These are phyloP conservation scores for Nepenthes gracilis DNA, from an alignment of 148 eudicot species.

Conservation along the genomic window DNA sequence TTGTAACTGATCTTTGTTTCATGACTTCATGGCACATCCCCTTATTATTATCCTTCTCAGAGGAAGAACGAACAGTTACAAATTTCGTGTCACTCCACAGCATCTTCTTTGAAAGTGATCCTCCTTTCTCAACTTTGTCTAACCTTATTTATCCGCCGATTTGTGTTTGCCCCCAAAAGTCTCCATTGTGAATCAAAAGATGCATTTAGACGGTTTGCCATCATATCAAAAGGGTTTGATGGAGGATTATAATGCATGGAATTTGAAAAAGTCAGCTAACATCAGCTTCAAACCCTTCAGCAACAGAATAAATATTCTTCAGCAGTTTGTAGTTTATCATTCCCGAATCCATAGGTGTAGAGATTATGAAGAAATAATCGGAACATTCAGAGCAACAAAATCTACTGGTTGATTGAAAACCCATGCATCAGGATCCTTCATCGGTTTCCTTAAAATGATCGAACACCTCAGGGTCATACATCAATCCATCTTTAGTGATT, in stretches of 20 bases:
- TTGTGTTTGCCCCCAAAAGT: slow-evolving; percentile 28
- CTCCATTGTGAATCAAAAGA: slow-evolving; percentile 44
- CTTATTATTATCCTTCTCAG: too few species aligned
- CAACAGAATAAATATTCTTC: slow-evolving; percentile 21
- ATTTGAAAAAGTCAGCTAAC: slow-evolving; percentile 73
- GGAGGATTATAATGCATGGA: slow-evolving; percentile 81
- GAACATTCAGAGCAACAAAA: slow-evolving; percentile 38
- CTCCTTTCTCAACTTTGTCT: background rate
- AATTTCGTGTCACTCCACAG: too few species aligned
- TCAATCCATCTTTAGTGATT: slow-evolving; percentile 37
- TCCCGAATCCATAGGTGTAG: slow-evolving; percentile 89
- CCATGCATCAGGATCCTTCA: slow-evolving; percentile 23
- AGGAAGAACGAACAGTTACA: too few species aligned
- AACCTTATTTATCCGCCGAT: slow-evolving; percentile 6
- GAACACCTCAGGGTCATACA: slow-evolving; percentile 32
- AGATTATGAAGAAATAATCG: slow-evolving; percentile 68
- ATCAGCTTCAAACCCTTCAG: slow-evolving; percentile 64
- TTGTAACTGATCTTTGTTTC: too few species aligned
- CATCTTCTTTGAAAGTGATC: too few species aligned
- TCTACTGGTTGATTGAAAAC: slow-evolving; percentile 61
- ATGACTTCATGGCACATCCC: too few species aligned
- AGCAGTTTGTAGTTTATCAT: slow-evolving; percentile 45
- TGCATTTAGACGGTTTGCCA: slow-evolving; percentile 38
- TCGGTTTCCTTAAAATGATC: slow-evolving; percentile 32
- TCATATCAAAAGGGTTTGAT: slow-evolving; percentile 21